Base-by-base conservation (phyloP, 2,329 filamentous ascomycete genomes). In the Macrophomina tecta region DNA sequence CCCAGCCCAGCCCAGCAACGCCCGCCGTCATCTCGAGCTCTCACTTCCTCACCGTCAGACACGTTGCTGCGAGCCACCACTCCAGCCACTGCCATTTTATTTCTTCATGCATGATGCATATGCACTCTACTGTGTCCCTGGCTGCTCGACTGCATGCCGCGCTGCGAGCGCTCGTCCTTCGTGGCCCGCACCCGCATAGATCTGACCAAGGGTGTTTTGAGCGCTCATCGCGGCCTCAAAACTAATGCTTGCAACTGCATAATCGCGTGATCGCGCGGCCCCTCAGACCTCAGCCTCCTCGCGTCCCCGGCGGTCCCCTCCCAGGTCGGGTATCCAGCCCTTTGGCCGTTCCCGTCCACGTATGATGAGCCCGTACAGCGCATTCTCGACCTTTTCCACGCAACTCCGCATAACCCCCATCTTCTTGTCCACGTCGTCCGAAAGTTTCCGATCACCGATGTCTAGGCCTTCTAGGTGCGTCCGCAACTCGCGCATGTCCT, bases 341-440 rank as follows among this genome's bases (percentile, higher is more conserved):
- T 91, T 92, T 0, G 94, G 94, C 69, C 93, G 83, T 82, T 99
- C 95, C 63, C 90, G 91, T 0, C 94, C 94, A 63, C 95, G 85
- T 28, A 99, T 91, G 36, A 90, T 88, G 71, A 97, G 87, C 4
- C 93, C 93, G 78, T 98, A 99, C 36, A 93, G 89, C 30, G 94
- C 87, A 71, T 88, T 89, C 84, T 99, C 95, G 11, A 99, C 95
- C 84, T 99, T 99, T 75, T 91, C 89, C 32, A 99, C 93, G 77
- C 93, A 96, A 75, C 87, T 87, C 73, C 90, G 86, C 91, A 97
- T 97, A 0, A 94, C 90, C 48, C 89, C 88, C 81, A 93, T 87
- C 84, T 99, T 99, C 80, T 90, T 90, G 56, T 87, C 83, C 70
- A 91, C 89, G 71, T 91, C 88, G 68, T 82, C 84, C 5, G 81